These are phyloP conservation scores for Luffa acutangula DNA, from an alignment of 306 rosid species.

Conservation along the genomic window DNA sequence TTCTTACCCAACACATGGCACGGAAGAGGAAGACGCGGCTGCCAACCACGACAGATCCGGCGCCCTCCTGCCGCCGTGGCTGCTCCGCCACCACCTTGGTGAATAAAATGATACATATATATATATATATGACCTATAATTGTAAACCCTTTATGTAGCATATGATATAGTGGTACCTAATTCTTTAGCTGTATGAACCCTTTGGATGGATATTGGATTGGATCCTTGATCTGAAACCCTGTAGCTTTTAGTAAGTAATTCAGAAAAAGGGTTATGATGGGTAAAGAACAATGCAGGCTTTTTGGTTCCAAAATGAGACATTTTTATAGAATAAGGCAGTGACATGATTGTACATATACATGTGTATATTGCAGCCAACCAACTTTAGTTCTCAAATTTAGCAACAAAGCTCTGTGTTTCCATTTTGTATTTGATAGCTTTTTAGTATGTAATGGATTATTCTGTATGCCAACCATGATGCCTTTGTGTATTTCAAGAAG, in stretches of 20 bases:
- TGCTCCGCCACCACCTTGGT: slow-evolving; percentile 32
- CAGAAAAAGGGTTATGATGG: background rate
- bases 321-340: slow-evolving; percentile 1
- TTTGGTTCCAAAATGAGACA: background rate
- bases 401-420: background rate
- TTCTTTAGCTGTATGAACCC: background rate
- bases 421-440: background rate
- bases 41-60: slow-evolving; percentile 3
- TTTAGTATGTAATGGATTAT: no score
- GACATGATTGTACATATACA: background rate
- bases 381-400: background rate
- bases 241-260: background rate
- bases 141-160: background rate
- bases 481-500: no score
- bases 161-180: background rate
- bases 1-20: background rate
- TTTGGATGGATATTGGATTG: background rate
- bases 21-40: slow-evolving; percentile 6
- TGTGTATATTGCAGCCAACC: background rate
- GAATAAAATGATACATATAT: slow-evolving; percentile 14
- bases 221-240: background rate
- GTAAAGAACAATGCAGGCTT: background rate
- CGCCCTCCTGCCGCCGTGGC: slow-evolving; percentile 44
- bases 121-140: background rate
- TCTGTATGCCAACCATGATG: no score